Evolutionary conservation across 352 stramenopile species (phyloP), one percentile per base, ranked within the genome.

Genomic region (Pythium insidiosum): DNA sequence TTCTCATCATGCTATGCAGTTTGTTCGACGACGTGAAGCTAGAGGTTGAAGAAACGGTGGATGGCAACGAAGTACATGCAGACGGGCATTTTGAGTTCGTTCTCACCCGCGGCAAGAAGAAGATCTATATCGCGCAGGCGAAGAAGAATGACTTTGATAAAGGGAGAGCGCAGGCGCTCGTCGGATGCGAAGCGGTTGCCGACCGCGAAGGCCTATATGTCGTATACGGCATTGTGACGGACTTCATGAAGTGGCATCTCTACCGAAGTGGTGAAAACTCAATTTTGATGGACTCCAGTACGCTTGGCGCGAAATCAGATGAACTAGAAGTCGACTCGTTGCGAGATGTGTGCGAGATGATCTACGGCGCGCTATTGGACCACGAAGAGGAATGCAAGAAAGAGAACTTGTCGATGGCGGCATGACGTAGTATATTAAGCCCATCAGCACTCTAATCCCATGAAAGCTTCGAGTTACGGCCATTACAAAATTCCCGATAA

Each of bases 131-230:
- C 35, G 62, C 76, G 11, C 56, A 74, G 43, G 62, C 59, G 0
- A 74, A 74, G 45, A 73, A 63, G 38, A 57, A 74, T 31, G 53
- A 76, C 51, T 63, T 81, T 22, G 38, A 66, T 31, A 50, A 73
- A 59, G 56, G 59, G 20, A 67, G 41, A 53, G 62, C 63, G 26
- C 64, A 76, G 40, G 53, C 45, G 21, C 66, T 76, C 39, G 30
- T 76, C 38, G 64, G 68, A 48, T 71, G 55, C 45, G 64, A 79
- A 63, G 60, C 51, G 35, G 52, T 64, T 48, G 63, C 54, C 25
- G 61, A 79, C 44, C 24, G 65, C 21, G 61, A 68, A 50, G 51
- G 50, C 12, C 43, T 72, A 20, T 34, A 46, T 51, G 50, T 66
- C 31, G 62, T 73, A 23, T 80, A 72, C 43, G 61, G 64, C 44